Conservation (phyloP, 1,139 yeast species). For the Barnettozyma hawaiiensis region DNA sequence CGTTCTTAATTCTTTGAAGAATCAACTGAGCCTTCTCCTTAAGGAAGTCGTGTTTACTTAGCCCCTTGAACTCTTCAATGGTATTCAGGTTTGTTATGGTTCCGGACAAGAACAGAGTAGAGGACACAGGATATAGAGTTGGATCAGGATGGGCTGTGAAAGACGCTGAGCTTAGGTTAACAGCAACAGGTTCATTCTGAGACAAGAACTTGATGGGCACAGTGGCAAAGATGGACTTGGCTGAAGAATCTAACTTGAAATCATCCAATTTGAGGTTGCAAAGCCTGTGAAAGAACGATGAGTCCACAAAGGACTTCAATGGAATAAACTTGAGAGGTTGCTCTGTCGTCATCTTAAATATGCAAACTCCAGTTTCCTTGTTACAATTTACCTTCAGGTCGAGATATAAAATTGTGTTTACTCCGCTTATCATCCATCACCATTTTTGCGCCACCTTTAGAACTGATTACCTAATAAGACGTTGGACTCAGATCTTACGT, state of each 20-base stretch:
- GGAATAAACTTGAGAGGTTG: slow-evolving; percentile 42
- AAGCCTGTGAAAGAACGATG: slow-evolving; percentile 76
- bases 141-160: slow-evolving; percentile 21
- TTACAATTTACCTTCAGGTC: too few relatives aligned
- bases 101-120: slow-evolving; percentile 33
- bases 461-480: not conserved
- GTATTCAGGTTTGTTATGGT: slow-evolving; percentile 67
- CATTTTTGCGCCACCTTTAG: not conserved
- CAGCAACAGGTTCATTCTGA: slow-evolving; percentile 18
- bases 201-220: slow-evolving; percentile 20
- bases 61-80: slow-evolving; percentile 69
- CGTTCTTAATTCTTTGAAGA: slow-evolving; percentile 29
- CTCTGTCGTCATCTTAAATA: not conserved
- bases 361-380: too few relatives aligned
- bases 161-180: slow-evolving; percentile 21
- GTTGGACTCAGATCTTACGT: too few relatives aligned
- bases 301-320: slow-evolving; percentile 69
- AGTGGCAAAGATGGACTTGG: slow-evolving; percentile 28
- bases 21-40: slow-evolving; percentile 38
- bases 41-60: slow-evolving; percentile 57
- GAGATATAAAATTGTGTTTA: too few relatives aligned
- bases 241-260: slow-evolving; percentile 41
- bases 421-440: too few relatives aligned
- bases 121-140: slow-evolving; percentile 19
- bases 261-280: slow-evolving; percentile 62